phyloP scores from a whole-genome alignment of 2,329 filamentous ascomycete species.

The Paraconiothyrium sp. region DNA sequence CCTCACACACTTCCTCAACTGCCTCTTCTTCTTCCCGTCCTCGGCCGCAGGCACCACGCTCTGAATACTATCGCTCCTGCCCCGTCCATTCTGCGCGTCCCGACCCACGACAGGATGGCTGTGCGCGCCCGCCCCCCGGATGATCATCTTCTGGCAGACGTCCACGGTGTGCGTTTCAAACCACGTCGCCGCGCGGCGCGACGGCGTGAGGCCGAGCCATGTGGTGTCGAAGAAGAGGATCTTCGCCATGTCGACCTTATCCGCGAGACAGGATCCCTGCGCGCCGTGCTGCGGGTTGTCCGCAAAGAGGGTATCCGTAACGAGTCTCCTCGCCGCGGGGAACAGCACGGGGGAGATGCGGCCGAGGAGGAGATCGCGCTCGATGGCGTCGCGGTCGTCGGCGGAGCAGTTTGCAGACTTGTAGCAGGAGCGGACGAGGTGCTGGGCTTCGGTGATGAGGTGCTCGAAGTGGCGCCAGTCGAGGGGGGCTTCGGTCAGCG shows the following conservation, averaged over 20 bases:
- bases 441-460: conserved; percentile 68
- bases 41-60: conserved; percentile 18
- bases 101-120: conserved; percentile 26
- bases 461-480: conserved; percentile 57
- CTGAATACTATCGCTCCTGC: conserved; percentile 34
- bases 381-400: conserved; percentile 40
- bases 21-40: conserved; percentile 29
- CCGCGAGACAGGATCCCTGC: conserved; percentile 64
- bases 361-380: conserved; percentile 64
- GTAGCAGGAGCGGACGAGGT: conserved; percentile 69
- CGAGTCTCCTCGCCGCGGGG: conserved; percentile 58
- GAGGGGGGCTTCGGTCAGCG: conserved; percentile 52
- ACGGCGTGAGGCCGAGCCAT: conserved; percentile 72
- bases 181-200: conserved; percentile 66
- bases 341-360: conserved; percentile 62
- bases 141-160: conserved; percentile 63
- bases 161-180: conserved; percentile 68
- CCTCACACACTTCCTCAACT: conserved; percentile 53
- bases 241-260: conserved; percentile 69
- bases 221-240: conserved; percentile 78
- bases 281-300: conserved; percentile 42
- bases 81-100: conserved; percentile 17
- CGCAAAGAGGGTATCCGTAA: conserved; percentile 51
- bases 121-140: conserved; percentile 42
- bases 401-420: conserved; percentile 53